Conservation (phyloP, 1,284 basidiomycete species). For the Cutaneotrichosporon arboriforme region DNA sequence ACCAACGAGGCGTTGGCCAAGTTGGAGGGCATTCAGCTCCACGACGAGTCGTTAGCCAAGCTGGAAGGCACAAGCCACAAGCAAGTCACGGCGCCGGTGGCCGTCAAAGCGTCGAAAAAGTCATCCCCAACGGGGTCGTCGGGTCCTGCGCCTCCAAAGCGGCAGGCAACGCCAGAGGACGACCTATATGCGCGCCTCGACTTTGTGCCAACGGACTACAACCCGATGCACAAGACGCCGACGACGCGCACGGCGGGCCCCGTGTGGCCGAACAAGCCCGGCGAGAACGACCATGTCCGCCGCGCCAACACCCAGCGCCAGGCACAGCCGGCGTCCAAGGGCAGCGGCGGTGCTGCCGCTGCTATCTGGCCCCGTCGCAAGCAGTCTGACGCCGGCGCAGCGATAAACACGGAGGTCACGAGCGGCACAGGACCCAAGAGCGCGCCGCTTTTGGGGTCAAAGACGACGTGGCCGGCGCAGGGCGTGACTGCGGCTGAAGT, state of each 20-base stretch:
- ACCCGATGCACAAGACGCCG: background rate
- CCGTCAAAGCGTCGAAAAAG: background rate
- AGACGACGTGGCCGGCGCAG: background rate
- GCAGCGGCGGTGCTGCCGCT: background rate
- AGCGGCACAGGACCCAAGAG: background rate
- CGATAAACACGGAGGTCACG: background rate
- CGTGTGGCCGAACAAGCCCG: slow-evolving; percentile 1
- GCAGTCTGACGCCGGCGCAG: background rate
- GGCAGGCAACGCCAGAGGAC: background rate
- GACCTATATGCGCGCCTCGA: slow-evolving; percentile 7
- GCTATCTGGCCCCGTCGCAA: background rate
- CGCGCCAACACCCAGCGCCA: background rate
- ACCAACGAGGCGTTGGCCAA: background rate
- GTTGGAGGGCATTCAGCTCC: background rate
- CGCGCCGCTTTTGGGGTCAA: background rate
- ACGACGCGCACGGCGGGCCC: background rate
- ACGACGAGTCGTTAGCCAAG: slow-evolving; percentile 5
- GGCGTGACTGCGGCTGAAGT: background rate
- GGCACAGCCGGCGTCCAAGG: background rate
- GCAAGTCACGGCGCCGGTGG: background rate
- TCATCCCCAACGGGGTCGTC: background rate
- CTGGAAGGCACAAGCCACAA: background rate
- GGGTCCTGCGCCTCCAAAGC: background rate
- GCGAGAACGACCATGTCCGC: background rate
- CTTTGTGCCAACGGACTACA: slow-evolving; percentile 4